Base-by-base conservation (phyloP, 495 filamentous ascomycete species). In the Eremomyces bilateralis region DNA sequence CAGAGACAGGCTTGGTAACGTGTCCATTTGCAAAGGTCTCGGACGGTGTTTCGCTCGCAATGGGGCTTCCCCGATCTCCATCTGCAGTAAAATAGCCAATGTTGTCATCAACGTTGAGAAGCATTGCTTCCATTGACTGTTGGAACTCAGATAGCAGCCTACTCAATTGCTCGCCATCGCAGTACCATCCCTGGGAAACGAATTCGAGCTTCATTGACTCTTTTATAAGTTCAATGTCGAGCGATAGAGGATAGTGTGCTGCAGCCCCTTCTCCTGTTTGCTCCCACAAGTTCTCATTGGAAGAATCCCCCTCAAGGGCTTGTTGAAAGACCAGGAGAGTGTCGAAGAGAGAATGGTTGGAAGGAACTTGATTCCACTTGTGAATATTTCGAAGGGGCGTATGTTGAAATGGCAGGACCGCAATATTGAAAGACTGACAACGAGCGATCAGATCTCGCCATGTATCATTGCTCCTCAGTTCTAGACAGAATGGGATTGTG, bases 241-340 rank as follows among this genome's bases (percentile, higher is more conserved):
- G 56, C 0, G 81, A 74, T 16, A 84, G 50, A 0, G 79, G 69
- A 45, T 84, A 90, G 44, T 79, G 72, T 12, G 71, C 60, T 6
- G 50, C 47, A 2, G 46, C 52, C 4, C 53, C 50, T 0, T 59
- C 58, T 15, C 69, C 62, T 4, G 69, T 20, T 6, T 62, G 46
- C 1, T 47, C 55, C 73, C 78, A 82, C 1, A 77, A 44, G 1
- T 51, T 34, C 10, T 39, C 37, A 17, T n/a, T 42, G 3, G 35
- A 39, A 24, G 42, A 40, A 4, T 49, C 47, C n/a, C 12, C 24
- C 13, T 27, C 24, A 6, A 13, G 6, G 6, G 6, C 8, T 13
- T 27, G 67, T 44, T 90, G 76, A 43, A 90, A 93, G 0, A 83
- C 75, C 45, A 94, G 91, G 3, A 95, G 58, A 0, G 65, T 76